Conservation (phyloP, 2,329 filamentous ascomycete genomes). For the Aspergillus flavus region DNA sequence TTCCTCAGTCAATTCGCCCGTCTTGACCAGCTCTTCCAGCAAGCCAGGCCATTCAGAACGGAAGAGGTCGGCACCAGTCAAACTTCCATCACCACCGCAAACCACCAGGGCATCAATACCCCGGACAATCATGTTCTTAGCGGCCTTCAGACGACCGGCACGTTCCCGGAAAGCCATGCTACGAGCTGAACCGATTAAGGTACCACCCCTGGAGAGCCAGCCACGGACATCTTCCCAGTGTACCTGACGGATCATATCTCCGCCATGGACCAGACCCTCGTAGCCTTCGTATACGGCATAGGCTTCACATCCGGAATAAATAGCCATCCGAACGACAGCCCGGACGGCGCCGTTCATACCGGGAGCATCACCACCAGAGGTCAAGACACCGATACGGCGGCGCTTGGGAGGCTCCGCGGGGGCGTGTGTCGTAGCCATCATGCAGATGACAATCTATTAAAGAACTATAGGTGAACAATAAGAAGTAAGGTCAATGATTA, state of each 20-base stretch:
- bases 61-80: slow-evolving; percentile 93
- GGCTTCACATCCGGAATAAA: slow-evolving; percentile 77
- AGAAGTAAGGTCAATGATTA: slow-evolving; percentile 9
- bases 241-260: slow-evolving; percentile 83
- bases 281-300: slow-evolving; percentile 90
- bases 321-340: slow-evolving; percentile 85
- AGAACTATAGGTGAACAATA: slow-evolving; percentile 8
- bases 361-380: slow-evolving; percentile 87
- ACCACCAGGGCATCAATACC: slow-evolving; percentile 96
- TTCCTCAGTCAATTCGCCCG: slow-evolving; percentile 67
- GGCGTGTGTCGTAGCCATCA: slow-evolving; percentile 22
- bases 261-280: slow-evolving; percentile 87
- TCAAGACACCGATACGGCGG: slow-evolving; percentile 82
- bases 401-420: slow-evolving; percentile 21
- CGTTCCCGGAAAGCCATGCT: slow-evolving; percentile 92
- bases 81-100: slow-evolving; percentile 91
- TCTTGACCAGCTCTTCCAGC: slow-evolving; percentile 77
- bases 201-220: slow-evolving; percentile 90
- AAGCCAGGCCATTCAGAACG: slow-evolving; percentile 86
- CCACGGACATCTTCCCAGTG: slow-evolving; percentile 91
- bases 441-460: slow-evolving; percentile 12
- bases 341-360: slow-evolving; percentile 92
- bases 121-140: slow-evolving; percentile 89
- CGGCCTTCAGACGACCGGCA: slow-evolving; percentile 76
- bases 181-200: slow-evolving; percentile 92